phyloP scores from a whole-genome alignment of 106 monocot genomes.

The Dendrobium nobile region DNA sequence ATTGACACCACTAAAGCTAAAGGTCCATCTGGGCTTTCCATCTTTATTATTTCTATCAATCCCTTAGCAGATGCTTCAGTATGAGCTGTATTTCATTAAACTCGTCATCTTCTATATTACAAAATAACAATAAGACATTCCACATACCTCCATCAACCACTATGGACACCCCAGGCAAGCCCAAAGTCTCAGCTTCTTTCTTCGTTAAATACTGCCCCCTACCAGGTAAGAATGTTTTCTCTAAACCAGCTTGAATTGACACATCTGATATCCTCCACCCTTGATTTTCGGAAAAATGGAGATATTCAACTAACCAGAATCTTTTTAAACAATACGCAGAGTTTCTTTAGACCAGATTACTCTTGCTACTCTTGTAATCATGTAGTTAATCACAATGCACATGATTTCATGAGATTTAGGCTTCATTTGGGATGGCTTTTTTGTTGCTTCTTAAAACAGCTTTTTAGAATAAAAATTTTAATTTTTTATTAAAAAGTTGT shows the following conservation, averaged over 20 bases:
- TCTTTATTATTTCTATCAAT: conserved; percentile 54
- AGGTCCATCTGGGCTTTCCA: conserved; percentile 26
- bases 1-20: conserved; percentile 86
- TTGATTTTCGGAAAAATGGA: conserved; percentile 11
- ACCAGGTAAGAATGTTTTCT: conserved; percentile 62
- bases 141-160: conserved; percentile 84
- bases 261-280: conserved; percentile 68
- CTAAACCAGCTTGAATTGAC: conserved; percentile 62
- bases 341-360: background rate
- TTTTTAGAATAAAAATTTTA: no score
- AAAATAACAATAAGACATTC: background rate
- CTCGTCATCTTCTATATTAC: background rate
- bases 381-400: background rate
- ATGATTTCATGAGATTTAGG: background rate
- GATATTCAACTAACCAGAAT: background rate
- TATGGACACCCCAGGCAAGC: conserved; percentile 46
- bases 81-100: conserved; percentile 60
- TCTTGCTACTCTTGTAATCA: background rate
- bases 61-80: conserved; percentile 92
- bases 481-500: no score
- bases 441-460: no score
- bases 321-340: background rate
- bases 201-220: conserved; percentile 70
- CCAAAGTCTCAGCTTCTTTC: conserved; percentile 47
- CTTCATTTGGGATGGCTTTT: no score